Base-by-base conservation (phyloP, 139 green algal genomes). In the Coelastrella sp. region DNA sequence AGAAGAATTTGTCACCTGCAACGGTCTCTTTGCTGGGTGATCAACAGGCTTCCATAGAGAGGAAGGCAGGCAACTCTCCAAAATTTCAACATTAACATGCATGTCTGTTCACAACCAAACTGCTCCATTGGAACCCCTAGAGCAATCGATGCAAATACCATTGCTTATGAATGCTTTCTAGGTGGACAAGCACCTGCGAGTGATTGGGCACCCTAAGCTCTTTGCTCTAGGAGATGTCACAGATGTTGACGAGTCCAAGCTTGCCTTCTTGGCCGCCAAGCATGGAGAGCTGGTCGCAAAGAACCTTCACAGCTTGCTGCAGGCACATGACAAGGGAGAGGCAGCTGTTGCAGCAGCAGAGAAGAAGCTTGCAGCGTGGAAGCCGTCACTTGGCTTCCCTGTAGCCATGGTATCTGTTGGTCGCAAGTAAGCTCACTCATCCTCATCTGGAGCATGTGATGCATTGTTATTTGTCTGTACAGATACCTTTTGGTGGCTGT, bases 211-310 rank as follows among this genome's bases (percentile, higher is more conserved):
- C 37, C 53, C 51, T 23, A 19, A 25, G 2, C 37, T 86, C 23
- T 86, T 86, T 34, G 81, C 81, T 5, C 67, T 81, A 4, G 81
- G 81, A n/a, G 81, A 86, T 64, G 60, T 73, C 11, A 86, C 37
- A 15, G 38, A 86, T 15, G 81, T 86, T 23, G 19, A 5, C 23
- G 81, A 86, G 48, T n/a, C 71, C 23, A 86, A 86, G 67, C 81
- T 86, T n/a, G 81, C 68, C 9, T 86, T 81, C 81, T 69, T 86
- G 48, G 81, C 81, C 27, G 34, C n/a, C 15, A 27, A 60, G 51
- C 81, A 86, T 25, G 81, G 68, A 3, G 15, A 71, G 34, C 50
- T 81, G 37, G 68, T 72, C 5, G 81, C 81, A 21, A 30, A n/a
- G 23, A 86, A 32, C 67, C 41, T 86, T 3, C 37, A 35, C 32